phyloP scores from a whole-genome alignment of 305 asterid genomes.

The Fraxinus ornus region DNA sequence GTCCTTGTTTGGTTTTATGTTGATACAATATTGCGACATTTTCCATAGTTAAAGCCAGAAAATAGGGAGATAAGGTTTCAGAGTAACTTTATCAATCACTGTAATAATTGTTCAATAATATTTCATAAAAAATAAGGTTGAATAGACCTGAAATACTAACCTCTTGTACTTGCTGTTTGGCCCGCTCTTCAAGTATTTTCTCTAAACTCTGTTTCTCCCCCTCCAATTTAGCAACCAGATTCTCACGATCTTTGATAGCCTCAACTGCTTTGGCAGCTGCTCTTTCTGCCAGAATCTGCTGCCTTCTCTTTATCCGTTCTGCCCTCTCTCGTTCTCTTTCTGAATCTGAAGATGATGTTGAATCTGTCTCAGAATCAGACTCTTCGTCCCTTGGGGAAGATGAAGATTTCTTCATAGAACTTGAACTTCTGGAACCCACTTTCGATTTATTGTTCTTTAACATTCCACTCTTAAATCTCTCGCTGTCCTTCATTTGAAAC shows the following conservation, averaged over 20 bases:
- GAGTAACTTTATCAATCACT: neutral
- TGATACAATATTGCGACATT: neutral
- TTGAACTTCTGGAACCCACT: conserved; percentile 36
- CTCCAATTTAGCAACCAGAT: conserved; percentile 82
- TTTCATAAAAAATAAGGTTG: neutral
- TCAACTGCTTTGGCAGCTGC: conserved; percentile 85
- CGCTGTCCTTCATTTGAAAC: conserved; percentile 34
- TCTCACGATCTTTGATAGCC: conserved; percentile 85
- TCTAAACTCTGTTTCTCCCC: conserved; percentile 95
- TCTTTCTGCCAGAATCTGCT: conserved; percentile 80
- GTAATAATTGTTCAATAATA: neutral
- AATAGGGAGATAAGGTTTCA: neutral
- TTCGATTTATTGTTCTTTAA: conserved; percentile 35
- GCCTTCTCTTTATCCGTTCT: conserved; percentile 81
- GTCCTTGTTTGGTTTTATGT: neutral
- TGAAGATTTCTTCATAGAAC: conserved; percentile 50
- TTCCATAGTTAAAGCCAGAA: neutral
- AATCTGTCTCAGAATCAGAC: conserved; percentile 77
- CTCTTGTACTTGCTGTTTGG: conserved; percentile 89
- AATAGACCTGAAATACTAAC: conserved; percentile 34
- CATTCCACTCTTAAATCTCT: conserved; percentile 29
- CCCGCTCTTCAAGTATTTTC: conserved; percentile 86
- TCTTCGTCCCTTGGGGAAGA: conserved; percentile 61
- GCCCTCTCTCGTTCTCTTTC: conserved; percentile 86
- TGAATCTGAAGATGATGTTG: conserved; percentile 71